Evolutionary conservation across 768 basidiomycete genomes (phyloP), one percentile per base, ranked within the genome.

Genomic region (Mycena albidolilacea): DNA sequence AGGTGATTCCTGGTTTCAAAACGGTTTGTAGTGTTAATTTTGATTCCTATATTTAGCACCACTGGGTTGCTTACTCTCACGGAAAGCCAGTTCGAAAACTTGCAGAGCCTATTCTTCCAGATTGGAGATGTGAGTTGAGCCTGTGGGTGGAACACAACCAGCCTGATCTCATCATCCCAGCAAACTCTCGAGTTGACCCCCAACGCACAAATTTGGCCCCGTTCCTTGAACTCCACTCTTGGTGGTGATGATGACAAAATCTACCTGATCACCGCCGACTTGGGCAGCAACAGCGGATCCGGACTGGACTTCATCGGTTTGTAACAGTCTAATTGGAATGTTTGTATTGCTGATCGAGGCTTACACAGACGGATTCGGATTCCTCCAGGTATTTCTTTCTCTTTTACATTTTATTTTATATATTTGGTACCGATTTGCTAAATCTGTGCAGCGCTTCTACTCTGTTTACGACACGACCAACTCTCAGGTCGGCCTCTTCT

Each of bases 161-260:
- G 19, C n/a, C 39, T 61, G n/a, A 64, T 37, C 58, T 55, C 19
- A 60, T 60, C 30, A 30, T 67, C 35, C 6, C 43, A 90, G 87
- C 81, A 81, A 17, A 86, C 85, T 10, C 91, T 85, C 75, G 88
- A 89, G 79, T 75, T 93, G 67, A 90, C 88, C 3, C 78, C 89
- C 17, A 90, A 92, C 76, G 91, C 90, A 5, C 92, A 94, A 84
- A 89, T 91, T 73, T 93, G 91, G 90, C 92, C 91, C 0, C 88
- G 90, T 59, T 77, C 83, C 4, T 82, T 90, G 72, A 93, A 93
- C 82, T 79, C 82, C 17, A 80, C 81, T 43, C 85, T 94, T 15
- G 91, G 91, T 68, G 93, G 93, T 58, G 78, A 81, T 37, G 73
- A 81, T 5, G 76, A 78, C 76, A 79, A 80, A 67, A 91, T 92